Evolutionary conservation across 495 filamentous ascomycete species (phyloP), one percentile per base, ranked within the genome.

Genomic region (Opeltia flavorubescens): DNA sequence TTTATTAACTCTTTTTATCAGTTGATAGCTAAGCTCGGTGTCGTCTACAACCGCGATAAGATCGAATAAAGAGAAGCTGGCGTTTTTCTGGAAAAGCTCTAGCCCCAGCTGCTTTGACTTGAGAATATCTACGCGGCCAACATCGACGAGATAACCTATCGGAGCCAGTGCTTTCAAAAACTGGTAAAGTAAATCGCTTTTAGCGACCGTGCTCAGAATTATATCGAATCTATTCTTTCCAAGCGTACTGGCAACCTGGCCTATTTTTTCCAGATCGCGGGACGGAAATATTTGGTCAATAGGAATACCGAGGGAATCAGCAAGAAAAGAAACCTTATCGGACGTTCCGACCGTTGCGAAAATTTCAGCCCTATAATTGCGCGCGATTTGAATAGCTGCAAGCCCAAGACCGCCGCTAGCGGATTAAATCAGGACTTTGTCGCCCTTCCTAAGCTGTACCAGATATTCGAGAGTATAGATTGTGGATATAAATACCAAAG

Each of bases 21-120:
- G 34, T 18, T 36, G 12, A 36, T 12, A 36, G 34, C 34, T 18
- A 1, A 36, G 11, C n/a, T 25, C 40, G 40, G 5, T 5, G 9
- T 43, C 26, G 21, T 43, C 26, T 4, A 43, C 26, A 25, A 43
- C 21, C 26, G 40, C 21, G 21, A 24, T 24, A n/a, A 43, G 21
- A 28, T 43, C 40, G 26, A 43, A 43, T 43, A 21, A 43, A 43
- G 40, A 43, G 40, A 43, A 43, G 40, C 21, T 25, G 26, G 40
- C 40, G 40, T 43, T 43, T n/a, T 25, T 28, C 40, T 28, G 40
- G 26, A 43, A 28, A 15, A 28, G 21, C 21, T 43, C 26, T 13
- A 43, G 26, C 11, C 26, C 40, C 26, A 28, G 15, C 6, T 43
- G 21, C 21, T 43, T 28, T 8, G 40, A 43, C 7, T 28, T 28